A percentile compares a stretch with the other conserved stretches of the same genome.
phyloP scores from a whole-genome alignment of 306 rosid genomes.

The Gastrolobium villosum region DNA sequence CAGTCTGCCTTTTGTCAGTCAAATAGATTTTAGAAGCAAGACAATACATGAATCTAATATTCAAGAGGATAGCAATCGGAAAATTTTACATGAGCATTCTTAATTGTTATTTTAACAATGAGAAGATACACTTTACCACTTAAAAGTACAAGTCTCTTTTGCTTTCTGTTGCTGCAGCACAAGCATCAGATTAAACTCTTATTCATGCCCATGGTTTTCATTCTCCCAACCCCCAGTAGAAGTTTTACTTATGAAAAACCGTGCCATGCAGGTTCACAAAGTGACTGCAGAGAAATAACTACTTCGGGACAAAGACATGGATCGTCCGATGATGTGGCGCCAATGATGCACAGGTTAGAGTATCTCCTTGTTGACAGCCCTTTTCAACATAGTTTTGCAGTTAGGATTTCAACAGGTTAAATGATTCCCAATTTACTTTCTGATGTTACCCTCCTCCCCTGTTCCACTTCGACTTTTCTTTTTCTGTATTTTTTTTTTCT shows the following conservation, averaged over 20 bases:
- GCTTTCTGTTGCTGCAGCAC: conserved; percentile 27
- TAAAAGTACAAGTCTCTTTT: conserved; percentile 14
- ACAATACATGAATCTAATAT: conserved; percentile 11
- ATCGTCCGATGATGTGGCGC: conserved; percentile 43
- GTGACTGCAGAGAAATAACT: conserved; percentile 49
- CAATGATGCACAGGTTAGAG: conserved; percentile 59
- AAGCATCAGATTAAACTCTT: conserved; percentile 28
- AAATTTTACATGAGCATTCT: conserved; percentile 4
- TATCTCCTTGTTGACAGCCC: conserved; percentile 34
- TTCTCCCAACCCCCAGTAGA: conserved; percentile 6
- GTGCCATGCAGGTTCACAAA: conserved; percentile 57
- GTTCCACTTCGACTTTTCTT: neutral
- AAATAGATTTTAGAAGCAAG: conserved; percentile 19
- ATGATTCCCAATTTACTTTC: conserved; percentile 8
- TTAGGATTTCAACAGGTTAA: conserved; percentile 20
- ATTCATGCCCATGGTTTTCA: conserved; percentile 5
- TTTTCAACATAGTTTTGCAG: conserved; percentile 1
- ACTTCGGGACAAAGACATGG: conserved; percentile 50
- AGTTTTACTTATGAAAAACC: conserved; percentile 43
- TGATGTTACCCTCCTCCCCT: conserved; percentile 11
- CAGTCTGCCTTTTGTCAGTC: conserved; percentile 7
- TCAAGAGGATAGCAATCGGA: conserved; percentile 20
- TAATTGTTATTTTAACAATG: conserved; percentile 18
- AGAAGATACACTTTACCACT: conserved; percentile 18
- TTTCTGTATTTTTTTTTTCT: neutral